phyloP scores from a whole-genome alignment of 176 grass and related monocot species.

The Oryza australiensis region DNA sequence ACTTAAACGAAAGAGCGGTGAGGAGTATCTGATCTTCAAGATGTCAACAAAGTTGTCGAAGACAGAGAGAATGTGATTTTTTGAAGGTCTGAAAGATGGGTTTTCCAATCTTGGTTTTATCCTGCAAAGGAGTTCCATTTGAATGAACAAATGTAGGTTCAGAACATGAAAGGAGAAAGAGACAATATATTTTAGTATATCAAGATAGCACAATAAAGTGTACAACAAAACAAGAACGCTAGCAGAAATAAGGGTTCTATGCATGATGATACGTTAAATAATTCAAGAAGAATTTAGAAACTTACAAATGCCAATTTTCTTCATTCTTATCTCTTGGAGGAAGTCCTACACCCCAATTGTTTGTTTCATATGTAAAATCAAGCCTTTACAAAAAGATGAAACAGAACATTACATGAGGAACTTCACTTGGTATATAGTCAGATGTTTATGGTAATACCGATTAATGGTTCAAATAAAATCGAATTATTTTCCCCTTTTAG shows the following conservation, averaged over 20 bases:
- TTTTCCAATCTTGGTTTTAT: constrained; percentile 82
- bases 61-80: constrained; percentile 61
- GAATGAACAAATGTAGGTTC: constrained; percentile 15
- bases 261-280: not conserved
- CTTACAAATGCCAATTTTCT: constrained; percentile 77
- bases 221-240: not conserved
- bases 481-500: not conserved
- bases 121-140: constrained; percentile 38
- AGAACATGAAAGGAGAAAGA: not conserved
- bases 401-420: constrained; percentile 15
- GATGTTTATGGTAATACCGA: not conserved
- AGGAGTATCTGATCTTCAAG: constrained; percentile 90
- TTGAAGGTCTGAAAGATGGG: constrained; percentile 73
- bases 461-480: not conserved
- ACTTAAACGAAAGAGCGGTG: constrained; percentile 67
- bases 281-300: constrained; percentile 17
- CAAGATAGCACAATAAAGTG: not conserved
- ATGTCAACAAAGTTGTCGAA: constrained; percentile 60
- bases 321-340: constrained; percentile 93
- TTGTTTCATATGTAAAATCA: constrained; percentile 91
- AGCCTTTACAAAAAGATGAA: constrained; percentile 57
- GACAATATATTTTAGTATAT: not conserved
- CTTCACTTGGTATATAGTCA: constrained; percentile 12
- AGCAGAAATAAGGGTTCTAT: not conserved
- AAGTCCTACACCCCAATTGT: constrained; percentile 94